Conservation (phyloP, 2,329 filamentous ascomycete genomes). For the Fusarium sp. region DNA sequence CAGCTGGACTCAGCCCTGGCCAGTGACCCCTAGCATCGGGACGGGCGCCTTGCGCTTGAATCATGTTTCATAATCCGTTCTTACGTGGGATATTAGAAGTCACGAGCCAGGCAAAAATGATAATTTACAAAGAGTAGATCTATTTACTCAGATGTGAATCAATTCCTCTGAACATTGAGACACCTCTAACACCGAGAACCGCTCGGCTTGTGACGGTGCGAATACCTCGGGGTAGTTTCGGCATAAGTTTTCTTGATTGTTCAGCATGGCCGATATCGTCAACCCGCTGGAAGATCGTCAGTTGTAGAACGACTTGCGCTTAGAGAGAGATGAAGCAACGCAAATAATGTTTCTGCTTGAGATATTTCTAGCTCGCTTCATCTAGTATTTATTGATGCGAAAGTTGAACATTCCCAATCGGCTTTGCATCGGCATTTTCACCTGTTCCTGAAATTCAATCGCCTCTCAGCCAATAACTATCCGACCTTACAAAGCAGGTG, state of each 20-base stretch:
- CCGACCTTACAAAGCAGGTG: constrained; percentile 13
- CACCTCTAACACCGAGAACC: neutral
- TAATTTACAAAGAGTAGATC: neutral
- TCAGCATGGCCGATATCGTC: constrained; percentile 2
- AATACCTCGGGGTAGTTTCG: constrained; percentile 39
- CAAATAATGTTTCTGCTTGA: neutral
- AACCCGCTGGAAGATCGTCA: neutral
- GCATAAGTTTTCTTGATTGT: constrained; percentile 30
- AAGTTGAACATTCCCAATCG: constrained; percentile 1
- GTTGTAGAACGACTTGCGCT: neutral
- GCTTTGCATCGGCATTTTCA: constrained; percentile 29
- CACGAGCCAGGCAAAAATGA: neutral
- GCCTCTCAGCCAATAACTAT: constrained; percentile 26
- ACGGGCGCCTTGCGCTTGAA: neutral
- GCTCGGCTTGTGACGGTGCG: constrained; percentile 30
- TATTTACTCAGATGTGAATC: neutral
- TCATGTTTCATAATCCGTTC: neutral
- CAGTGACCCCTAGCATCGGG: neutral
- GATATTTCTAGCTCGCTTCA: neutral
- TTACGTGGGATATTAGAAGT: neutral
- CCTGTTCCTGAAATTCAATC: constrained; percentile 15
- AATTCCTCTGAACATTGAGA: neutral
- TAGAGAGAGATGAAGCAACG: neutral
- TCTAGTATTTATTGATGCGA: neutral
- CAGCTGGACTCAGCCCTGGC: neutral